Evolutionary conservation across 2,329 filamentous ascomycete genomes (phyloP).

Genomic region (Neophaeococcomyces mojaviensis): DNA sequence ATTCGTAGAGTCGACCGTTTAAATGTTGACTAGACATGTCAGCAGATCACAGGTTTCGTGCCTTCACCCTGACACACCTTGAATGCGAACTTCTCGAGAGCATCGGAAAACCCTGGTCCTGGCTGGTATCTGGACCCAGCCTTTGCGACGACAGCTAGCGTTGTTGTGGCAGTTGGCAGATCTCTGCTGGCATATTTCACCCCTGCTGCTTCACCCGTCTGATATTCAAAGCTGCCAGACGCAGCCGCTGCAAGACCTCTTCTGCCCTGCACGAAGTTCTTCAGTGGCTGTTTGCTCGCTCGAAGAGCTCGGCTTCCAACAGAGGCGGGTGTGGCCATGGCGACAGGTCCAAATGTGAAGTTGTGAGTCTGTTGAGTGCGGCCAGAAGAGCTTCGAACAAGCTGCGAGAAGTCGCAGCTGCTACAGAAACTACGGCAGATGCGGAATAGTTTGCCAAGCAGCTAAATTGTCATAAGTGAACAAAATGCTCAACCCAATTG

Average conservation of each 20-base stretch:
- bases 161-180: constrained; percentile 78
- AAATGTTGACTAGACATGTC: constrained; percentile 61
- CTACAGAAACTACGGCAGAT: background rate
- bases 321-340: constrained; percentile 62
- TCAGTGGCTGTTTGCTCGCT: constrained; percentile 53
- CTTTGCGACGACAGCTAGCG: constrained; percentile 85
- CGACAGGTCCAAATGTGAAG: constrained; percentile 24
- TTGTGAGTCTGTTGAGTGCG: background rate
- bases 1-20: constrained; percentile 88
- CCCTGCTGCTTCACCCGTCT: constrained; percentile 75
- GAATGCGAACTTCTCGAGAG: constrained; percentile 92
- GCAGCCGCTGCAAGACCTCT: constrained; percentile 59
- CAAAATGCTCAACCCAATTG: too few relatives aligned
- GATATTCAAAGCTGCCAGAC: constrained; percentile 75
- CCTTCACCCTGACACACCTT: constrained; percentile 56
- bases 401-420: constrained; percentile 2
- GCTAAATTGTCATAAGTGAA: too few relatives aligned
- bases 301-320: constrained; percentile 58
- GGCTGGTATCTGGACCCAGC: constrained; percentile 90
- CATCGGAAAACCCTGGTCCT: constrained; percentile 79
- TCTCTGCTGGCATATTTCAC: constrained; percentile 92
- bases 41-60: constrained; percentile 11
- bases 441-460: too few relatives aligned
- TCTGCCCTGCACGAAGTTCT: constrained; percentile 48
- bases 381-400: background rate